Evolutionary conservation across 108 stramenopile species (phyloP).

Genomic region (Nannochloropsis oceanica): DNA sequence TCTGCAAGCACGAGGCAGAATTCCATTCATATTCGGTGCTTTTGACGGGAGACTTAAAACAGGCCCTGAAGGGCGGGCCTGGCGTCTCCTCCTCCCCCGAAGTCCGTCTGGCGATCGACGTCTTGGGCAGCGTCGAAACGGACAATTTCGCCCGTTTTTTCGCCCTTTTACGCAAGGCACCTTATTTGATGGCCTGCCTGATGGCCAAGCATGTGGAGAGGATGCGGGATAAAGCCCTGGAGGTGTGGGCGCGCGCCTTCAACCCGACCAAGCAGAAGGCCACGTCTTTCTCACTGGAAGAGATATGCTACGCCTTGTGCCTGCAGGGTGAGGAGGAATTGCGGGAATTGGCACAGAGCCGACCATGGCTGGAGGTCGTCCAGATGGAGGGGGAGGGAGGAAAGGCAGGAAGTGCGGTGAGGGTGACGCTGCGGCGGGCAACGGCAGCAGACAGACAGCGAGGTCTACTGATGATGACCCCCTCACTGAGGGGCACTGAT

Average conservation of each 20-base stretch:
- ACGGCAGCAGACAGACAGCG: neutral
- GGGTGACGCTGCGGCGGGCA: neutral
- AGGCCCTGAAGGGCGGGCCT: neutral
- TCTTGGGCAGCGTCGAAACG: neutral
- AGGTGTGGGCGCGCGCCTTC: neutral
- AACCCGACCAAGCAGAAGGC: neutral
- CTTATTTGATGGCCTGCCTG: neutral
- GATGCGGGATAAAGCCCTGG: neutral
- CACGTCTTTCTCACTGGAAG: neutral
- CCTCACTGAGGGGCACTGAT: neutral
- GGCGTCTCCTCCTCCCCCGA: neutral
- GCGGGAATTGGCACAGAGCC: neutral
- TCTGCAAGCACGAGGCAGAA: neutral
- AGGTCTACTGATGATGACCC: neutral
- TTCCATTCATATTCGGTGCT: neutral
- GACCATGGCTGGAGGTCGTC: neutral
- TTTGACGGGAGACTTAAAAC: neutral
- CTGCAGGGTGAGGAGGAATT: neutral
- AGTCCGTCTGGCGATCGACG: neutral
- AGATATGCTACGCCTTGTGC: neutral
- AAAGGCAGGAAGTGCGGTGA: neutral
- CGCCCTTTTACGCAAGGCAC: neutral
- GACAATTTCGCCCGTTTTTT: neutral
- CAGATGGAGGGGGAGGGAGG: neutral
- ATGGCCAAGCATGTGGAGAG: neutral